These are phyloP conservation scores for Dentipellis sp. DNA, from an alignment of 768 basidiomycete genomes.

Conservation along the genomic window DNA sequence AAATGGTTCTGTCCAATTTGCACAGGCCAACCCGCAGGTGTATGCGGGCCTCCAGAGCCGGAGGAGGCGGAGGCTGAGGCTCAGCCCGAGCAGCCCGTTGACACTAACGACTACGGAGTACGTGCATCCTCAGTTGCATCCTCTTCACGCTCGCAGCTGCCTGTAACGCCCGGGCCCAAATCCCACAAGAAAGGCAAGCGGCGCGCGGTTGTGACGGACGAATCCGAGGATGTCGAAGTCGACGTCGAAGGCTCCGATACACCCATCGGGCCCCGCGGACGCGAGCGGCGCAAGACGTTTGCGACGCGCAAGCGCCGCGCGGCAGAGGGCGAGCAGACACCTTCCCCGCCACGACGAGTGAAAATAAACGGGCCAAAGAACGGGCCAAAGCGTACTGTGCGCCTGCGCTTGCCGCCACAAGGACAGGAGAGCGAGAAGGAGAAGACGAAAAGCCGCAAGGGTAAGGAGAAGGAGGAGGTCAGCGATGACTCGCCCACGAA, in stretches of 20 bases:
- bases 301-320: background rate
- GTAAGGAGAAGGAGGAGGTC: conserved; percentile 50
- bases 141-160: conserved; percentile 22
- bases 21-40: conserved; percentile 10
- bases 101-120: background rate
- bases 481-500: conserved; percentile 42
- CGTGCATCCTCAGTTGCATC: conserved; percentile 36
- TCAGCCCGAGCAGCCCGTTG: background rate
- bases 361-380: conserved; percentile 19
- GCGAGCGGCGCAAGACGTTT: background rate
- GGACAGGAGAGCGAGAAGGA: conserved; percentile 66
- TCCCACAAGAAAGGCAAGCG: conserved; percentile 17
- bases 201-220: conserved; percentile 19
- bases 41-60: conserved; percentile 10
- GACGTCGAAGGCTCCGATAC: conserved; percentile 21
- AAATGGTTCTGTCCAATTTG: conserved; percentile 71
- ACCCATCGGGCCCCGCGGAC: conserved; percentile 9
- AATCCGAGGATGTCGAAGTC: conserved; percentile 14
- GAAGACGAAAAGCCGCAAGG: conserved; percentile 21
- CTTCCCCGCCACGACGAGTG: conserved; percentile 1
- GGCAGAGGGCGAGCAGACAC: conserved; percentile 1
- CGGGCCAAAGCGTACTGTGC: conserved; percentile 28
- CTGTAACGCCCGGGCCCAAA: conserved; percentile 2
- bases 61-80: background rate
- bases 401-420: conserved; percentile 48